These are phyloP conservation scores for Nicotiana benthamiana DNA, from an alignment of 257 asterid species.

Conservation along the genomic window DNA sequence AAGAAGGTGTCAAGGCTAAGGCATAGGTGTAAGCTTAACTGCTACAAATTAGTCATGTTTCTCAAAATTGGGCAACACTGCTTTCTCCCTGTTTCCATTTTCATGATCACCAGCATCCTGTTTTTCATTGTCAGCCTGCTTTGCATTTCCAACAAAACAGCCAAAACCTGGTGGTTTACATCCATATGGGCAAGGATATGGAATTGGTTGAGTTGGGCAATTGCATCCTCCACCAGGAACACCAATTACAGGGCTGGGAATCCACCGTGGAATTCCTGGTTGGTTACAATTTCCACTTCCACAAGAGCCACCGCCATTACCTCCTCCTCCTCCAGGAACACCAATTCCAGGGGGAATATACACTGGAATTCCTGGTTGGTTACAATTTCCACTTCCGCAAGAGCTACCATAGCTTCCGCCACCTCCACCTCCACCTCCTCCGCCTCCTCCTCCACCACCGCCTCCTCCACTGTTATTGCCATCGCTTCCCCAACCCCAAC, in stretches of 20 bases:
- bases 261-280: neutral
- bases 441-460: fast-evolving
- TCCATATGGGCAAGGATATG: neutral
- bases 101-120: neutral
- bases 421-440: neutral
- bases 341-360: neutral
- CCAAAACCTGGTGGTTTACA: neutral
- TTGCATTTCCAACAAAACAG: neutral
- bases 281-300: neutral
- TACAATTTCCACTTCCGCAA: neutral
- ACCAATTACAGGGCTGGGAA: neutral
- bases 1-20: neutral
- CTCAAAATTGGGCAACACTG: neutral
- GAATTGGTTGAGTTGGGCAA: neutral
- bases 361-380: neutral
- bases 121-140: neutral
- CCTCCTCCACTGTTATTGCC: neutral
- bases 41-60: neutral
- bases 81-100: neutral
- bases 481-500: neutral
- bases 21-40: neutral
- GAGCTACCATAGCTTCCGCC: neutral
- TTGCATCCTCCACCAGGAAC: neutral
- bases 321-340: neutral
- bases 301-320: neutral